These are phyloP conservation scores for Isatis tinctoria DNA, from an alignment of 345 rosid genomes.

Conservation along the genomic window DNA sequence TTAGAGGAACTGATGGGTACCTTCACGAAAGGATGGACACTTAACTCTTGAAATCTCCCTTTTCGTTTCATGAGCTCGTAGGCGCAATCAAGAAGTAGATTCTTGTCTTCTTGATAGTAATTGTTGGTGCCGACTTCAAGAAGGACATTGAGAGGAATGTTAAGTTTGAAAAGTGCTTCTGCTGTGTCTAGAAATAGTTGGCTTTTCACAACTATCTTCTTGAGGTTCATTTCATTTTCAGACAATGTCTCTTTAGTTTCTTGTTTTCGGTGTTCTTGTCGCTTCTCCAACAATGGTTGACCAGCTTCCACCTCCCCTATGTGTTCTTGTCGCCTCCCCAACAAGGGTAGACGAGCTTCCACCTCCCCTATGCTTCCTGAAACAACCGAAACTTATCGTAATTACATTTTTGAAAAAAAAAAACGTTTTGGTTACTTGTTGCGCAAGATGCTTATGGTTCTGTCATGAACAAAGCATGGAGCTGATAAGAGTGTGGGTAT, in stretches of 20 bases:
- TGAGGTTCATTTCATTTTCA: constrained; percentile 55
- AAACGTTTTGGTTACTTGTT: constrained; percentile 17
- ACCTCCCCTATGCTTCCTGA: constrained; percentile 39
- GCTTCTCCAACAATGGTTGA: constrained; percentile 13
- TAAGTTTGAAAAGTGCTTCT: constrained; percentile 73
- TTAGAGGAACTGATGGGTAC: constrained; percentile 33
- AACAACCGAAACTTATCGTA: constrained; percentile 15
- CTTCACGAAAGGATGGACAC: constrained; percentile 57
- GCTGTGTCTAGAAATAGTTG: constrained; percentile 69
- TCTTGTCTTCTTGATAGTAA: constrained; percentile 45
- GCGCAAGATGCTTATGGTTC: not conserved
- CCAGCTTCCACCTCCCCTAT: not conserved
- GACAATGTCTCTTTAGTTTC: constrained; percentile 45
- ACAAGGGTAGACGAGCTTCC: constrained; percentile 12
- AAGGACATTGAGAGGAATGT: constrained; percentile 46
- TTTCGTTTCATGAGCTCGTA: constrained; percentile 79
- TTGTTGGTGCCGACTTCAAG: constrained; percentile 15
- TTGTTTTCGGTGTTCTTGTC: constrained; percentile 4
- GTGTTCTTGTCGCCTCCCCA: constrained; percentile 15
- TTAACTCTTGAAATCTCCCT: constrained; percentile 69
- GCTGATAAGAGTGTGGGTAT: not conserved
- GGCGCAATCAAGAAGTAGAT: constrained; percentile 63
- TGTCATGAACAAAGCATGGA: not conserved
- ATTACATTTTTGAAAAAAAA: not conserved
- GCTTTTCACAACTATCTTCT: constrained; percentile 57